phyloP scores from a whole-genome alignment of 441 rosid genomes.

The Populus hybrid region DNA sequence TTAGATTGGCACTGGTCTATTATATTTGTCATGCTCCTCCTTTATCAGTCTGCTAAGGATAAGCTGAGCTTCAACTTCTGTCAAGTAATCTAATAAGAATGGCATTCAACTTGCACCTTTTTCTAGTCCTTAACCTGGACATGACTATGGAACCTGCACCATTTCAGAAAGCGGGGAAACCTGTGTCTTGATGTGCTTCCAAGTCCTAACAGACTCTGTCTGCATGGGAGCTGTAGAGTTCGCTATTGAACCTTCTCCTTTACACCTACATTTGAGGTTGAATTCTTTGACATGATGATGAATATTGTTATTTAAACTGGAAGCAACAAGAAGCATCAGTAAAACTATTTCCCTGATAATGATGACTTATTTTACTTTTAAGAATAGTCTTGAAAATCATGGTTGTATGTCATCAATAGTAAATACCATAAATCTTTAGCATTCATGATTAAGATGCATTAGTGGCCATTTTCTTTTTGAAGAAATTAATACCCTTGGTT shows the following conservation, averaged over 20 bases:
- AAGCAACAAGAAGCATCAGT: neutral
- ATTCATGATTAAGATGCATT: neutral
- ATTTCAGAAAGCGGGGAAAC: neutral
- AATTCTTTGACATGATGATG: neutral
- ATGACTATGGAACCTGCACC: neutral
- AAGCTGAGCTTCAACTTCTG: neutral
- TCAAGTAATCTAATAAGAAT: neutral
- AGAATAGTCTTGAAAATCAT: neutral
- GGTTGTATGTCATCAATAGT: neutral
- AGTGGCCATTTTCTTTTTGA: neutral
- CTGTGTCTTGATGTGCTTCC: neutral
- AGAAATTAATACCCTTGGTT: neutral
- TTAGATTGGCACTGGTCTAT: neutral
- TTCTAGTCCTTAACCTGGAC: neutral
- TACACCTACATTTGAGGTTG: neutral
- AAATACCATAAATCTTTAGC: neutral
- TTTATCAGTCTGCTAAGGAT: neutral
- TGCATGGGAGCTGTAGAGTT: neutral
- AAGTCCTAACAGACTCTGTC: neutral
- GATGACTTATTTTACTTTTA: neutral
- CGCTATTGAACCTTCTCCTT: neutral
- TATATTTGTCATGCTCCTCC: neutral
- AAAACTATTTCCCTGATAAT: neutral
- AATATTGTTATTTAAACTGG: neutral
- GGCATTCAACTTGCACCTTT: neutral